Conservation (phyloP, 192 early-diverging fungal species). For the Haplosporangium gracile region DNA sequence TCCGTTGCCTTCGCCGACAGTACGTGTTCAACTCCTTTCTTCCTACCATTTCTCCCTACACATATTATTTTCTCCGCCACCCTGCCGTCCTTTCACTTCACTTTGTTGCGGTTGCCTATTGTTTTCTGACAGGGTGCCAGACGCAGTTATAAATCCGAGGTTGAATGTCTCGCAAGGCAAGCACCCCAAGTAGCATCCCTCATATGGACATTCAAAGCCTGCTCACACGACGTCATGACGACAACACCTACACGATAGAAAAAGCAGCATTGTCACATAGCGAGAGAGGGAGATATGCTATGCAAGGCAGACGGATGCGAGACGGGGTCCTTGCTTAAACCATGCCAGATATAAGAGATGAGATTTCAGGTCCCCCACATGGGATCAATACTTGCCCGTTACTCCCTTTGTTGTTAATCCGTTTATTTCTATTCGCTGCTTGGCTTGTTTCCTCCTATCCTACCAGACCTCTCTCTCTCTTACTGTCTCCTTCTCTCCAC, state of each 20-base stretch:
- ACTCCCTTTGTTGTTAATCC: background rate
- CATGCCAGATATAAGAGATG: background rate
- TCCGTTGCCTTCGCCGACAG: conserved; percentile 48
- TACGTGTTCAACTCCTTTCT: conserved; percentile 12
- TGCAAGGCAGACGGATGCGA: background rate
- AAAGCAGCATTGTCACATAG: no score
- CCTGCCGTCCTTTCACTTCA: background rate
- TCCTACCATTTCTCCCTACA: background rate
- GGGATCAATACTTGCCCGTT: background rate
- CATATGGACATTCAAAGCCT: no score
- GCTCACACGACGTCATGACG: no score
- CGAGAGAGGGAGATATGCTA: background rate
- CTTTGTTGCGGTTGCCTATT: no score
- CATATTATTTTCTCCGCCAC: background rate
- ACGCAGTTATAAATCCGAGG: no score
- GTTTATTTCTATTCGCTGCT: background rate
- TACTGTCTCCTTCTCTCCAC: background rate
- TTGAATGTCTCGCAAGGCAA: no score
- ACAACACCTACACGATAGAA: no score
- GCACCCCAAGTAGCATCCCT: no score
- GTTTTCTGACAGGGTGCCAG: no score
- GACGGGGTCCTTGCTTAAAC: background rate
- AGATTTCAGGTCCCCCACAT: background rate
- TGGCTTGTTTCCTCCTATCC: background rate
- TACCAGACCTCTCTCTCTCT: background rate